Percentiles rank a stretch among this genome's conserved stretches.
phyloP scores from a whole-genome alignment of 1,284 basidiomycete species.

The Inonotus hispidus region DNA sequence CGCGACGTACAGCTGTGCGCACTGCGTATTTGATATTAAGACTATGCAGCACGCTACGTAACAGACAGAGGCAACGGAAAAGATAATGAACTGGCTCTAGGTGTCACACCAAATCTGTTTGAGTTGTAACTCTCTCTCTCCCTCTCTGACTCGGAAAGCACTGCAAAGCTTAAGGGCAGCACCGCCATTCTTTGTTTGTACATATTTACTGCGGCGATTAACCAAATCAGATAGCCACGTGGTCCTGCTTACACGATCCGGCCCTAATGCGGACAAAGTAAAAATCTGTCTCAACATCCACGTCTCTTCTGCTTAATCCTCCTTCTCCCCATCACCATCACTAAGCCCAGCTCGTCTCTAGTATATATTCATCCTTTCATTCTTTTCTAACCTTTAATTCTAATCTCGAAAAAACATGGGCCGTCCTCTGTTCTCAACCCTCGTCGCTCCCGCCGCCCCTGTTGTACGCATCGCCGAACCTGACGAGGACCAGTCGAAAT shows the following conservation, averaged over 20 bases:
- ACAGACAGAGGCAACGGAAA: too few relatives aligned
- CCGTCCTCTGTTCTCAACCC: constrained; percentile 56
- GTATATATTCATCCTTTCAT: constrained; percentile 11
- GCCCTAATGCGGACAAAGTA: constrained; percentile 8
- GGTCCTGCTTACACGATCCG: neutral
- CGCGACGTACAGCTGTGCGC: too few relatives aligned
- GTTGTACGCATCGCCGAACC: constrained; percentile 35
- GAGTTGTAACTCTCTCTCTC: too few relatives aligned
- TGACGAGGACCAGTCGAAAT: constrained; percentile 30
- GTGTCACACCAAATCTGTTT: too few relatives aligned
- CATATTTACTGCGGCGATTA: neutral
- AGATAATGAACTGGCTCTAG: too few relatives aligned
- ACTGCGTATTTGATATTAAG: too few relatives aligned
- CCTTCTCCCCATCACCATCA: neutral
- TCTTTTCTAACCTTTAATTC: neutral
- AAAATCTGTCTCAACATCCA: constrained; percentile 10
- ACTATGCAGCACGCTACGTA: too few relatives aligned
- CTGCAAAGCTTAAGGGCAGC: too few relatives aligned
- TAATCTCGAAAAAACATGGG: constrained; percentile 41
- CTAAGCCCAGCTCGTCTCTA: neutral
- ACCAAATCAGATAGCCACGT: neutral
- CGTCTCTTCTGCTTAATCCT: too few relatives aligned
- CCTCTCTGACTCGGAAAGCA: too few relatives aligned
- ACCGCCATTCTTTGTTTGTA: neutral
- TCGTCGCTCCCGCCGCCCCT: constrained; percentile 30